These are phyloP conservation scores for Macrophomina tecta DNA, from an alignment of 2,329 filamentous ascomycete species.

Conservation along the genomic window DNA sequence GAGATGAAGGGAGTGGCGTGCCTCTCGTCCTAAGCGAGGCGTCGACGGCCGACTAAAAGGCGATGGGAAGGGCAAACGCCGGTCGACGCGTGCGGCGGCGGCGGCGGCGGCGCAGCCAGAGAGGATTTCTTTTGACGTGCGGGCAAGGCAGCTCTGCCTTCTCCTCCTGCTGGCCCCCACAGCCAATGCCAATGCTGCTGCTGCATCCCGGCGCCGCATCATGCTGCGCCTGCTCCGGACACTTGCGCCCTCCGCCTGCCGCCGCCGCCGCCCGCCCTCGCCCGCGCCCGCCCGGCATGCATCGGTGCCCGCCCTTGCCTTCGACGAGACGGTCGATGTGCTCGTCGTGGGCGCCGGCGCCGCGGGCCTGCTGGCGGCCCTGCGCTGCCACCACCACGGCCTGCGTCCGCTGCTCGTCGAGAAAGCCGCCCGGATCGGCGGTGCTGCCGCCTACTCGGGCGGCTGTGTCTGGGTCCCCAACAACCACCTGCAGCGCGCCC, in stretches of 20 bases:
- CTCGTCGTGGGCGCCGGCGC: slow-evolving; percentile 45
- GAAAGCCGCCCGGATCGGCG: slow-evolving; percentile 42
- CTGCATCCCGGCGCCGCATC: background rate
- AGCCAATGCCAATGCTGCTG: background rate
- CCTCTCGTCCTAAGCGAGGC: background rate
- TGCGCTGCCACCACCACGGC: slow-evolving; percentile 35
- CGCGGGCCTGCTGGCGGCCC: slow-evolving; percentile 41
- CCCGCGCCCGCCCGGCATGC: background rate
- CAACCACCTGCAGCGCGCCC: slow-evolving; percentile 34
- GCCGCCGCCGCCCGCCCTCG: background rate
- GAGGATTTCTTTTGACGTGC: too few species aligned
- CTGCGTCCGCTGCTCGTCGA: slow-evolving; percentile 41
- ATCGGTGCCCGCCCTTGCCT: background rate
- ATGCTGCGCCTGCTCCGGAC: background rate
- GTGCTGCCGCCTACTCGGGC: slow-evolving; percentile 45
- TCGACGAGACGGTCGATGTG: slow-evolving; percentile 32
- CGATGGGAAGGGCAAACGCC: background rate
- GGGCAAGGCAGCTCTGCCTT: too few species aligned
- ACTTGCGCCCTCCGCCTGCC: background rate
- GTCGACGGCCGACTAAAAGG: background rate
- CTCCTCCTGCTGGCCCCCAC: background rate
- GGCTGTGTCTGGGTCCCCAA: slow-evolving; percentile 46
- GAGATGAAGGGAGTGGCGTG: background rate
- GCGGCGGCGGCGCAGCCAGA: background rate
- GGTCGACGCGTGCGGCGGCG: background rate